Conservation (phyloP, 106 monocot species). For the Acorus calamus region DNA sequence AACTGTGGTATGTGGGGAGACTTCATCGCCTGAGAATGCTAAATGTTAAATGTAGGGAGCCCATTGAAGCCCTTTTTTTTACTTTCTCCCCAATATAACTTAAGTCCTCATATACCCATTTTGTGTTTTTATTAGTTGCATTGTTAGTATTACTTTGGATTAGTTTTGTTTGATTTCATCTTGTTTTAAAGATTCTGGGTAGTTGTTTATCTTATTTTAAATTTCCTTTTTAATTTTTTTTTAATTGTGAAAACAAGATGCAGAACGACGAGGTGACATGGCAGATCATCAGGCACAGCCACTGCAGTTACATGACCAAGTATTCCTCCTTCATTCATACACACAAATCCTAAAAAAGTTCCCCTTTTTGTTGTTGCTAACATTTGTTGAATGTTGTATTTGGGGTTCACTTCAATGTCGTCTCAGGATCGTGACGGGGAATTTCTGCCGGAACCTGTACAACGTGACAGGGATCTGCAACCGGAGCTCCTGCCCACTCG, state of each 20-base stretch:
- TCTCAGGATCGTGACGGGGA: conserved; percentile 71
- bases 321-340: conserved; percentile 9
- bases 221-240: no score
- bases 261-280: conserved; percentile 98
- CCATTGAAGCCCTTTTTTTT: no score
- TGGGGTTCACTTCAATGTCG: background rate
- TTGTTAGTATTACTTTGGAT: no score
- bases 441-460: conserved; percentile 76
- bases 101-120: no score
- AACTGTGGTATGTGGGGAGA: no score
- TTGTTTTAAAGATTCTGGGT: no score
- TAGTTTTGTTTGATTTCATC: no score
- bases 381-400: background rate
- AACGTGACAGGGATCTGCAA: conserved; percentile 92
- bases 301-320: conserved; percentile 99
- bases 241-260: conserved; percentile 19
- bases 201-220: no score
- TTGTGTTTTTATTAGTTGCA: no score
- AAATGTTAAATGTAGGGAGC: no score
- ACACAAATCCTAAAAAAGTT: background rate
- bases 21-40: no score
- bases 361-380: background rate
- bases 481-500: conserved; percentile 88
- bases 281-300: conserved; percentile 84
- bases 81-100: no score